A percentile compares a stretch with the other conserved stretches of the same genome.
These are phyloP conservation scores for Penicillium egyptiacum DNA, from an alignment of 495 filamentous ascomycete species.

Conservation along the genomic window DNA sequence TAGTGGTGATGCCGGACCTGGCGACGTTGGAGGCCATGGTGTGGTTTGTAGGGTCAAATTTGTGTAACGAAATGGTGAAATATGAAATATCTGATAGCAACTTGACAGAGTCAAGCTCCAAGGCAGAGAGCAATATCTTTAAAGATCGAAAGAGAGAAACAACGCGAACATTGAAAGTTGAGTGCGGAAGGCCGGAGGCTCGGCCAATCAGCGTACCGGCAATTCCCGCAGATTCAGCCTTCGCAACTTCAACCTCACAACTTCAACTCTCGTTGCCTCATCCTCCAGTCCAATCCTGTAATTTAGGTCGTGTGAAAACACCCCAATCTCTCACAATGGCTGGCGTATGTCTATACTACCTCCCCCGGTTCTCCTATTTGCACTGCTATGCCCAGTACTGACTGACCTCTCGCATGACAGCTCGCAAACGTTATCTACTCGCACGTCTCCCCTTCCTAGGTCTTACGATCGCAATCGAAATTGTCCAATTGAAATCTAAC, in stretches of 20 bases:
- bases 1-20: constrained; percentile 72
- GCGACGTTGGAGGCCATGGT: constrained; percentile 34
- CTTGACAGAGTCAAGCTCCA: constrained; percentile 8
- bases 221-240: constrained; percentile 44
- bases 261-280: constrained; percentile 26
- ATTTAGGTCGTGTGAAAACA: constrained; percentile 24
- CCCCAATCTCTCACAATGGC: constrained; percentile 51
- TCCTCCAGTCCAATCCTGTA: constrained; percentile 13
- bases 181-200: constrained; percentile 29
- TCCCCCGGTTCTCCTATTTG: not conserved
- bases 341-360: constrained; percentile 36
- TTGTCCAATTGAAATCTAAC: constrained; percentile 24
- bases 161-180: constrained; percentile 10
- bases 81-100: constrained; percentile 1
- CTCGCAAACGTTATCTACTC: constrained; percentile 71
- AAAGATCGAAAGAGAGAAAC: constrained; percentile 10
- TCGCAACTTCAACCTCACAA: constrained; percentile 31
- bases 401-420: constrained; percentile 46
- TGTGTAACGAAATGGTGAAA: not conserved
- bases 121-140: not conserved
- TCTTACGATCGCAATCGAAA: constrained; percentile 19
- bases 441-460: constrained; percentile 57
- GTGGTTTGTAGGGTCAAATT: not conserved
- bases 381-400: constrained; percentile 2
- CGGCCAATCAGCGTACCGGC: constrained; percentile 47